Base-by-base conservation (phyloP, 2,329 filamentous ascomycete species). In the Catunica adiposa region DNA sequence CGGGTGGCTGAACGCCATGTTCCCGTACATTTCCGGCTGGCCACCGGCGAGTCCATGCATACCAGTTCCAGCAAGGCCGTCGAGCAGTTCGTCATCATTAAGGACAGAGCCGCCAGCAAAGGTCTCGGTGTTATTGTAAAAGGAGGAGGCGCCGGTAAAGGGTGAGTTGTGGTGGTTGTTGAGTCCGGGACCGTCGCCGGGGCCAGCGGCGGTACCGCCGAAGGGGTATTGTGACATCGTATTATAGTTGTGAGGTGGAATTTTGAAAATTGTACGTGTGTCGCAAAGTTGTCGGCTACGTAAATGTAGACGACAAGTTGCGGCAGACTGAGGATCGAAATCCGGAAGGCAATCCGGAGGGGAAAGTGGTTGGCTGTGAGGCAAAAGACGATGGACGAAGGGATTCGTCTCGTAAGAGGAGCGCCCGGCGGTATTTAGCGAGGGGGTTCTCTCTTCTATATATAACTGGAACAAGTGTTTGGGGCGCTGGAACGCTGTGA, bases 51-150 rank as follows among this genome's bases (percentile, higher is more conserved):
- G 75, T 47, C 78, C 77, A 29, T 75, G 71, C 29, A 78, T 74
- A 2, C 23, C 23, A 62, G 74, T 76, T 46, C 70, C 76, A 22
- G 54, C 48, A 7, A 90, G 74, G 37, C 78, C 78, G 61, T 95
- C 89, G 50, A 90, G 76, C 50, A 97, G 74, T 66, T 96, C 90
- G 60, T 96, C 90, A 61, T 95, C 90, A 60, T 80, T 83, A 61
- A 95, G 89, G 42, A 84, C 77, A 9, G 86, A 84, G 59, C 83
- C 84, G 62, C 82, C 82, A 48, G 84, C 83, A 71, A 89, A 95
- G 66, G 79, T 83, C 57, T 80, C 82, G 31, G 40, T 48, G 29
- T 8, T 42, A 20, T 29, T 42, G 29, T 59, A 55, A 52, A 54
- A 52, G 26, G 55, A 47, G 25, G 53, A 52, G 53, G 55, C 53